A percentile compares a stretch with the other conserved stretches of the same genome.
These are phyloP conservation scores for Cryptosporidium xiaoi DNA, from an alignment of 169 alveolate genomes.

Conservation along the genomic window DNA sequence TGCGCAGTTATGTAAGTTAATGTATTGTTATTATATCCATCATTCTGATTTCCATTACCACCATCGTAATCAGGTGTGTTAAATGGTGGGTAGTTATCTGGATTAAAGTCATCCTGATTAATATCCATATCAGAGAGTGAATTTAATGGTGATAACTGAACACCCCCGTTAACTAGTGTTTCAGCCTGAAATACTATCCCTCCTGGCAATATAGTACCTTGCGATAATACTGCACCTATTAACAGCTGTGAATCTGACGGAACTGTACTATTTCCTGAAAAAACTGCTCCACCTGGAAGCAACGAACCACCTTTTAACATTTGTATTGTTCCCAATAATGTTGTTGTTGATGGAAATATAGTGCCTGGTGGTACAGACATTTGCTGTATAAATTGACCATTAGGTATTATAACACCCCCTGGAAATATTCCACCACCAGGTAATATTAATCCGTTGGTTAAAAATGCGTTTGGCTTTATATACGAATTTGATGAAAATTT, in stretches of 20 bases:
- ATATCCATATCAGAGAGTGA: constrained; percentile 62
- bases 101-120: constrained; percentile 56
- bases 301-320: constrained; percentile 67
- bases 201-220: constrained; percentile 70
- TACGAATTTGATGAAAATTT: constrained; percentile 43
- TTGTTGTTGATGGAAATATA: constrained; percentile 60
- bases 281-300: constrained; percentile 72
- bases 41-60: background rate
- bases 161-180: constrained; percentile 36
- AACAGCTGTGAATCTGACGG: constrained; percentile 65
- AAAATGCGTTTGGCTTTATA: constrained; percentile 57
- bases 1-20: constrained; percentile 58
- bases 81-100: constrained; percentile 58
- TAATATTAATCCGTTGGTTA: constrained; percentile 45
- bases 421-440: constrained; percentile 75
- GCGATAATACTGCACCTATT: constrained; percentile 57
- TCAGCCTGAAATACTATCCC: constrained; percentile 65
- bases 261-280: constrained; percentile 66
- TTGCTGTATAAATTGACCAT: constrained; percentile 64
- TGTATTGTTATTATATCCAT: background rate
- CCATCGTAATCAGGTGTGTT: constrained; percentile 9
- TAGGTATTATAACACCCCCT: constrained; percentile 68
- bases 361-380: constrained; percentile 73
- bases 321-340: constrained; percentile 37
- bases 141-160: constrained; percentile 51